A percentile compares a stretch with the other conserved stretches of the same genome.
phyloP scores from a whole-genome alignment of 768 basidiomycete species.

The Hysterangium stoloniferum region DNA sequence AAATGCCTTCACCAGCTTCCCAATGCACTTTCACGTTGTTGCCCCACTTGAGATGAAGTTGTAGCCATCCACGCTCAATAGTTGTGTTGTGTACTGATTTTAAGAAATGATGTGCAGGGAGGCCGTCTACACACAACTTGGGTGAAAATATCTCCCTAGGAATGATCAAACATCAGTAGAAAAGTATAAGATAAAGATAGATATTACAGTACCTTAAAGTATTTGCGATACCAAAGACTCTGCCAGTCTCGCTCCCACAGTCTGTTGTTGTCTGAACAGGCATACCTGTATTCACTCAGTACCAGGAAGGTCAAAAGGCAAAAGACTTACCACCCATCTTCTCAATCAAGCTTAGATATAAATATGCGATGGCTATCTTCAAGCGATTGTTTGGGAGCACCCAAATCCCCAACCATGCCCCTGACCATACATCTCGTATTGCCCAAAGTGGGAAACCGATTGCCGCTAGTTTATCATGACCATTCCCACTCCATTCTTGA shows the following conservation, averaged over 20 bases:
- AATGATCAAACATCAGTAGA: too few species aligned
- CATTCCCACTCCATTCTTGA: constrained; percentile 28
- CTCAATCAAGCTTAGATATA: constrained; percentile 21
- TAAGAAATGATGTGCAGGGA: constrained; percentile 27
- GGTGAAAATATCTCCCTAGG: constrained; percentile 23
- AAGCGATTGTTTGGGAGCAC: constrained; percentile 27
- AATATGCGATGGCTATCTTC: constrained; percentile 20
- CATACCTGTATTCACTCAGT: constrained; percentile 20
- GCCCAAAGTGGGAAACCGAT: constrained; percentile 29
- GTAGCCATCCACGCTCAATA: constrained; percentile 29
- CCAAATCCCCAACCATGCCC: constrained; percentile 25
- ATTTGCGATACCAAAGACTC: constrained; percentile 24
- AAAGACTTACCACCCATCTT: constrained; percentile 18
- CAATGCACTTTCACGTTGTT: constrained; percentile 24
- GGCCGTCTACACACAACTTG: constrained; percentile 16
- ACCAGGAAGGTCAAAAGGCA: not conserved
- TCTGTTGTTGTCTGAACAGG: constrained; percentile 30
- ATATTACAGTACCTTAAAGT: constrained; percentile 29
- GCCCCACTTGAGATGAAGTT: constrained; percentile 25
- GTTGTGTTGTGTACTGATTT: constrained; percentile 15
- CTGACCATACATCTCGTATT: constrained; percentile 20
- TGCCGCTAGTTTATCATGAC: constrained; percentile 27
- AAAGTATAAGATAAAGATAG: too few species aligned
- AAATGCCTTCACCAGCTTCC: constrained; percentile 17
- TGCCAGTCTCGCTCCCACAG: constrained; percentile 29